Conservation (phyloP, 75 land plant species). For the Cryptomeria japonica region DNA sequence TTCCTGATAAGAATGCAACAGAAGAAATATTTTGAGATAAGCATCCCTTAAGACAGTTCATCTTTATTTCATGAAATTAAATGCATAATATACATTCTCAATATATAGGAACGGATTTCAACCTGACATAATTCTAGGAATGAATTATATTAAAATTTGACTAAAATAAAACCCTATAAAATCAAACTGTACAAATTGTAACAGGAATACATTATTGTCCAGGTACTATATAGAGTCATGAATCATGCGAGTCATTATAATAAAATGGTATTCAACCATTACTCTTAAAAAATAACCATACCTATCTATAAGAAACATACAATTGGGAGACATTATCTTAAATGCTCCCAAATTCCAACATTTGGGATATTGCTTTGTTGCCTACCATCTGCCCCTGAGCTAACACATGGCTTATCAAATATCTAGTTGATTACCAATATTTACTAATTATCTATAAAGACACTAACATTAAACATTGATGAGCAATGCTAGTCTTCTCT, state of each 20-base stretch:
- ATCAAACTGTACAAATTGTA: not conserved
- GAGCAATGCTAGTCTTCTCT: not conserved
- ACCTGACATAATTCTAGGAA: not conserved
- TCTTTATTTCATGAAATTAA: not conserved
- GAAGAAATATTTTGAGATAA: not conserved
- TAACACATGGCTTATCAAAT: not conserved
- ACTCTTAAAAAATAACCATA: not conserved
- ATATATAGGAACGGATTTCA: not conserved
- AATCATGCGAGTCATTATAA: not conserved
- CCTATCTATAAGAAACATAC: not conserved
- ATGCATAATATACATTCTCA: not conserved
- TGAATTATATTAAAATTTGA: not conserved
- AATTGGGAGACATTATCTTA: not conserved
- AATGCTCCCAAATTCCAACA: constrained; percentile 12
- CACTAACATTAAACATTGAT: not conserved
- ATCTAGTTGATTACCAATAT: not conserved
- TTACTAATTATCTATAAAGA: not conserved
- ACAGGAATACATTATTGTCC: not conserved
- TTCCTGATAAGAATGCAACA: constrained; percentile 39
- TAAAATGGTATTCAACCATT: not conserved
- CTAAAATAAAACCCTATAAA: not conserved
- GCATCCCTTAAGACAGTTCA: not conserved
- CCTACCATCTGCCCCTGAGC: not conserved
- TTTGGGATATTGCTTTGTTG: not conserved
- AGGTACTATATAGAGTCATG: not conserved